Base-by-base conservation (phyloP, 2,329 filamentous ascomycete genomes). In the Dactylellina sp. region DNA sequence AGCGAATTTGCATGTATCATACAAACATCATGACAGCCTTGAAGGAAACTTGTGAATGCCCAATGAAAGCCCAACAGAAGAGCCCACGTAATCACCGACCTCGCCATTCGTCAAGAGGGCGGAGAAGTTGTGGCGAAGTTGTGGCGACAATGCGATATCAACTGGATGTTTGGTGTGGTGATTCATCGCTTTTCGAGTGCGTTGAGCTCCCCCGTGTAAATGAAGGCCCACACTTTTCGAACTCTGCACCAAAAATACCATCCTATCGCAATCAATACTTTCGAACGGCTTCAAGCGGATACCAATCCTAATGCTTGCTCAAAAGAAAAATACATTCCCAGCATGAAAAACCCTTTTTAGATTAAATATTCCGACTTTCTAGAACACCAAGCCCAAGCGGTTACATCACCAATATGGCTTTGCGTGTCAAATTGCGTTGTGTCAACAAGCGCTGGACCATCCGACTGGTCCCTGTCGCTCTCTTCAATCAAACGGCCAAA, bases 351-450 rank as follows among this genome's bases (percentile, higher is more conserved):
- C n/a, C n/a, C n/a, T n/a, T n/a, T 32, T 39, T 39, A 28, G 52
- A 46, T 37, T 39, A 35, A 63, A 46, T 40, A 24, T 39, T 60
- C 22, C 9, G 44, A 40, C 39, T 37, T 55, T 61, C 63, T 46
- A 59, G 55, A 60, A 68, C 42, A 25, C 24, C 55, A 60, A 68
- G 37, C 35, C 20, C 3, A 49, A 47, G 64, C 64, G 64, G 47
- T 37, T 70, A 56, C 37, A 22, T 52, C 35, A 9, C 39, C 37
- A 56, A 40, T 42, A 16, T 40, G 28, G 14, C 18, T 42, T n/a
- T 18, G 22, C 28, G 60, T 64, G 35, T 46, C 56, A 62, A 49
- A 70, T 70, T 70, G 64, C 64, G 64, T 70, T 70, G 64, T 70
- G 46, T 70, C 47, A 56, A 61, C 35, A 70, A 47, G 56, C 56